Conservation (phyloP, 2,329 filamentous ascomycete genomes). For the Ophiostoma piceae region DNA sequence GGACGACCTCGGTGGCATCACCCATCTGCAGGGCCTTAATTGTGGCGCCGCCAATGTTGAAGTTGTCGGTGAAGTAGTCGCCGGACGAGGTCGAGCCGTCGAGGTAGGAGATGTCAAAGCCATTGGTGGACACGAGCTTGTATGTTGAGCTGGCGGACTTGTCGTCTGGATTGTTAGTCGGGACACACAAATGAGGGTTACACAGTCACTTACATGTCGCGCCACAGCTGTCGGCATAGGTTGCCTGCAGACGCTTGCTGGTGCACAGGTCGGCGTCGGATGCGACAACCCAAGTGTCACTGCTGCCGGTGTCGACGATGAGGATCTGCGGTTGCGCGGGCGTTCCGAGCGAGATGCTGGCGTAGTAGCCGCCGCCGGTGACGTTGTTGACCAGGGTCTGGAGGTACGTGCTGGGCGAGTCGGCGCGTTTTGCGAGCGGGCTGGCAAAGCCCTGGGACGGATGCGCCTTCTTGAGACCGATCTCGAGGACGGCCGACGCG, state of each 20-base stretch:
- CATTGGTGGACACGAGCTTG: constrained; percentile 37
- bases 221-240: constrained; percentile 36
- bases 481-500: constrained; percentile 25
- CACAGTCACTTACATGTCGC: constrained; percentile 39
- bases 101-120: constrained; percentile 59
- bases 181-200: not conserved
- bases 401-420: constrained; percentile 31
- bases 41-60: constrained; percentile 47
- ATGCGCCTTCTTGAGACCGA: constrained; percentile 26
- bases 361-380: constrained; percentile 52
- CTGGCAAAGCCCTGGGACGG: constrained; percentile 26
- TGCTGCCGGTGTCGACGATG: constrained; percentile 59
- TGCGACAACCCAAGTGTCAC: constrained; percentile 55
- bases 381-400: constrained; percentile 49
- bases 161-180: constrained; percentile 34
- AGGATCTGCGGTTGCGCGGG: constrained; percentile 51
- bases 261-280: constrained; percentile 39
- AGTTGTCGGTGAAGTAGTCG: constrained; percentile 54
- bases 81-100: constrained; percentile 51
- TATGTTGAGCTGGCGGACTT: constrained; percentile 46
- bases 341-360: constrained; percentile 54
- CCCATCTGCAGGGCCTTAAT: constrained; percentile 53
- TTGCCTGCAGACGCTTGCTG: constrained; percentile 34
- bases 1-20: constrained; percentile 44
- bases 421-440: constrained; percentile 25